These are phyloP conservation scores for Petunia axillaris DNA, from an alignment of 257 asterid species.

Conservation along the genomic window DNA sequence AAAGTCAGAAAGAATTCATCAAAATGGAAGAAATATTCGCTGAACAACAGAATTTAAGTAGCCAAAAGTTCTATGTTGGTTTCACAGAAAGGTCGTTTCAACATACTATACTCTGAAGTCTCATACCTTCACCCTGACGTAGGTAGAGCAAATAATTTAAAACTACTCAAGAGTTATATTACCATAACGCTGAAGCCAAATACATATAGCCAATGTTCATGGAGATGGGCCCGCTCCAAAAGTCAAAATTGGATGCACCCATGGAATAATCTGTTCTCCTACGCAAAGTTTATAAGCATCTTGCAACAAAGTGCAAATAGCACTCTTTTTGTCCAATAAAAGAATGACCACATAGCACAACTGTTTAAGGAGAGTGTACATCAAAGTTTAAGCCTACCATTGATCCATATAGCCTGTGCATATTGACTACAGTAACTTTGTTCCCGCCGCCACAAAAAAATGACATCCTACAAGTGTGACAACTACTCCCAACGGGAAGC, in stretches of 20 bases:
- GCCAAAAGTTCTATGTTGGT: neutral
- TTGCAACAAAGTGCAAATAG: neutral
- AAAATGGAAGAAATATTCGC: neutral
- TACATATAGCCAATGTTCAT: neutral
- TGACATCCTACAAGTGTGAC: slow-evolving; percentile 57
- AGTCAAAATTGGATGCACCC: neutral
- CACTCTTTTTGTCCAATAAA: too few relatives aligned
- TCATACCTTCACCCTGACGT: neutral
- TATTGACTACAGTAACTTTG: slow-evolving; percentile 66
- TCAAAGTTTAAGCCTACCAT: slow-evolving; percentile 48
- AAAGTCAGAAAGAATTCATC: neutral
- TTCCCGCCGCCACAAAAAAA: slow-evolving; percentile 75
- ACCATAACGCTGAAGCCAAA: neutral
- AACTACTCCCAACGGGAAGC: slow-evolving; percentile 70
- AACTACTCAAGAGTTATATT: neutral
- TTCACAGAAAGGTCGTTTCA: neutral
- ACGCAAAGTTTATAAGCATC: neutral
- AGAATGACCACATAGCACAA: neutral
- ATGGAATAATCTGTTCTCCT: neutral
- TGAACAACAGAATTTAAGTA: neutral
- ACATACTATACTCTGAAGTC: neutral
- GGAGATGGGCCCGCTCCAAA: neutral
- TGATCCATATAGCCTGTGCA: slow-evolving; percentile 81
- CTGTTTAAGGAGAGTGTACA: neutral
- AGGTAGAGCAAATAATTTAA: neutral